These are phyloP conservation scores for Mycosphaerella sp. DNA, from an alignment of 2,329 filamentous ascomycete species.

Conservation along the genomic window DNA sequence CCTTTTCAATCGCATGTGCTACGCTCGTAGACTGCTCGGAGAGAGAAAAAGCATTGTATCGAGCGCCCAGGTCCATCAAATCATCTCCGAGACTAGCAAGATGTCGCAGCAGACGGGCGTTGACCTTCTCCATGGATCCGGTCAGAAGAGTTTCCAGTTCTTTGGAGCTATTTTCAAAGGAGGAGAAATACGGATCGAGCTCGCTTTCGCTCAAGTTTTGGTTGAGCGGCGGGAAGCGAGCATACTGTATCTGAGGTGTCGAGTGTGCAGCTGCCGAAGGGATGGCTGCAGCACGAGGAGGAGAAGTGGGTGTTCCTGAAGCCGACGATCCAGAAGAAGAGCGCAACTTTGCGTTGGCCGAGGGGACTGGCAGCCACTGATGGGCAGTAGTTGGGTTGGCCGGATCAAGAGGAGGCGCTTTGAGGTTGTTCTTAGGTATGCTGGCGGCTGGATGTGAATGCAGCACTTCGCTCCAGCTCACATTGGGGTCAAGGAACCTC, in stretches of 20 bases:
- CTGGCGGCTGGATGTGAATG: constrained; percentile 84
- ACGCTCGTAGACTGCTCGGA: constrained; percentile 86
- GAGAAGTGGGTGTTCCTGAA: constrained; percentile 51
- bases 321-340: constrained; percentile 41
- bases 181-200: constrained; percentile 90
- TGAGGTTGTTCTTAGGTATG: constrained; percentile 88
- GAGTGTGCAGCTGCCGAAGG: constrained; percentile 53
- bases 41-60: constrained; percentile 93
- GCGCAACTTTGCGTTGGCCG: constrained; percentile 79
- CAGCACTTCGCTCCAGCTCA: constrained; percentile 94
- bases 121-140: constrained; percentile 95
- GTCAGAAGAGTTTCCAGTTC: constrained; percentile 83
- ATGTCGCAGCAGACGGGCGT: constrained; percentile 80
- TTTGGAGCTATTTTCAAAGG: constrained; percentile 85
- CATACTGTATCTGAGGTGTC: constrained; percentile 58
- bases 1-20: constrained; percentile 84
- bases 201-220: constrained; percentile 78
- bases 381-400: constrained; percentile 89
- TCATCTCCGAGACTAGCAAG: constrained; percentile 78
- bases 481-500: constrained; percentile 95
- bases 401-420: constrained; percentile 89
- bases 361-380: constrained; percentile 77
- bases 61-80: constrained; percentile 86
- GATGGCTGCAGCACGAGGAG: constrained; percentile 45
- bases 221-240: constrained; percentile 74